phyloP scores from a whole-genome alignment of 2,329 filamentous ascomycete species.

The Nemania bipapillata region DNA sequence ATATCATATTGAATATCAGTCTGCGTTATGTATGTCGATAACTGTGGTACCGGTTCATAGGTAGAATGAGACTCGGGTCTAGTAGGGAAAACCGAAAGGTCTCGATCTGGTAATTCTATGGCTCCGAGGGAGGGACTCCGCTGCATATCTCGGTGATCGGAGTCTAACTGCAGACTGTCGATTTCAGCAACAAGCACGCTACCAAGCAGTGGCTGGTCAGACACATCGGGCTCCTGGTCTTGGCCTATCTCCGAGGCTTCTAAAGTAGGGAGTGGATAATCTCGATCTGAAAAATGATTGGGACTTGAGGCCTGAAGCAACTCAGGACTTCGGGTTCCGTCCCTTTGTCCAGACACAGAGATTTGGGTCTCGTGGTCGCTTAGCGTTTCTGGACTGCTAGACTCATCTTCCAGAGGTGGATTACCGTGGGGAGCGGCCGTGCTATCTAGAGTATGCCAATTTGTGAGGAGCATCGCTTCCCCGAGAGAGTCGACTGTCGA shows the following conservation, averaged over 20 bases:
- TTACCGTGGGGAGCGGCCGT: not conserved
- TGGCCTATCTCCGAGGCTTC: not conserved
- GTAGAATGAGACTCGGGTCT: not conserved
- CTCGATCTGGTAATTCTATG: constrained; percentile 18
- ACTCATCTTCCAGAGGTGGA: not conserved
- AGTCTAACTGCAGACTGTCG: constrained; percentile 6
- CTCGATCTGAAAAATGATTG: not conserved
- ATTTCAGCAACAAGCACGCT: constrained; percentile 13
- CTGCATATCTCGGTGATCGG: constrained; percentile 1
- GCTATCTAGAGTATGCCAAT: not conserved
- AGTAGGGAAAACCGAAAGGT: constrained; percentile 5
- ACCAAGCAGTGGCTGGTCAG: not conserved
- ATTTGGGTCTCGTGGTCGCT: not conserved
- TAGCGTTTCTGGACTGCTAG: constrained; percentile 1
- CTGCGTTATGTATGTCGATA: not conserved
- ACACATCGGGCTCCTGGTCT: not conserved
- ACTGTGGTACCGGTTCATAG: not conserved
- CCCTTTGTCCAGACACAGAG: not conserved
- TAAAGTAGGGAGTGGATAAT: not conserved
- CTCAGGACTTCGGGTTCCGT: constrained; percentile 3
- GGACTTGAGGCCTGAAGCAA: constrained; percentile 2
- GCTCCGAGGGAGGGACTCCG: constrained; percentile 29
- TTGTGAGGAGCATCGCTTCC: not conserved
- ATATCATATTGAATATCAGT: not conserved
- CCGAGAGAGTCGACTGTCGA: constrained; percentile 10